A percentile compares a stretch with the other conserved stretches of the same genome.
Evolutionary conservation across 2,329 filamentous ascomycete genomes (phyloP).

Genomic region (Colletotrichum kahawae): DNA sequence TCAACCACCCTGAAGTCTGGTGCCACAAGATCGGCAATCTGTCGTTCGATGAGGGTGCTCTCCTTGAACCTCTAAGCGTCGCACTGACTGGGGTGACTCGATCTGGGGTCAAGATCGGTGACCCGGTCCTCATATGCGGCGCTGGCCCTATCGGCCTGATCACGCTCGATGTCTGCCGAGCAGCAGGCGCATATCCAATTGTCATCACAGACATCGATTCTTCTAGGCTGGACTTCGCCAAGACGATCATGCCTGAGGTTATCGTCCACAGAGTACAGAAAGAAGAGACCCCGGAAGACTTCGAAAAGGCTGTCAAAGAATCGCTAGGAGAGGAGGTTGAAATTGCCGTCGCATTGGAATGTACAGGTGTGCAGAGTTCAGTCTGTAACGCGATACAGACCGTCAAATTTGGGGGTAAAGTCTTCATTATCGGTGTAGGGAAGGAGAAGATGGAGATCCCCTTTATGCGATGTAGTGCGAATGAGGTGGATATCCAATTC

Average conservation of each 20-base stretch:
- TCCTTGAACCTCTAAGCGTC: conserved; percentile 90
- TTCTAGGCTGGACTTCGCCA: conserved; percentile 82
- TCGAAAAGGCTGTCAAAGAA: neutral
- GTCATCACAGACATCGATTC: conserved; percentile 96
- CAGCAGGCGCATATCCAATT: conserved; percentile 87
- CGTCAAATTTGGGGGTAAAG: neutral
- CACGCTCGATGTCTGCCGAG: conserved; percentile 81
- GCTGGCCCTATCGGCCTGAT: conserved; percentile 94
- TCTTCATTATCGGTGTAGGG: neutral
- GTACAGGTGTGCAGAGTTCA: neutral
- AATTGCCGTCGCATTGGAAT: neutral
- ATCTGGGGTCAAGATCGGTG: conserved; percentile 80
- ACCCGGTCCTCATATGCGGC: conserved; percentile 87
- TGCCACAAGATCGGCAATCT: conserved; percentile 96
- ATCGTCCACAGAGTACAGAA: conserved; percentile 74
- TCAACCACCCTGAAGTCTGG: conserved; percentile 93
- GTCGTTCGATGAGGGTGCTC: conserved; percentile 87
- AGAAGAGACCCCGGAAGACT: neutral
- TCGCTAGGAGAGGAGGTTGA: neutral
- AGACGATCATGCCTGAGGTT: conserved; percentile 79
- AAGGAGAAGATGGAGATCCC: neutral
- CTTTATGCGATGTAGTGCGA: neutral
- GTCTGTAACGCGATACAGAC: neutral
- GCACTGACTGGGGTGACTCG: conserved; percentile 88
- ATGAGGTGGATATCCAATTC: neutral